phyloP scores from a whole-genome alignment of 345 rosid genomes.

The Raphanus raphanistrum region DNA sequence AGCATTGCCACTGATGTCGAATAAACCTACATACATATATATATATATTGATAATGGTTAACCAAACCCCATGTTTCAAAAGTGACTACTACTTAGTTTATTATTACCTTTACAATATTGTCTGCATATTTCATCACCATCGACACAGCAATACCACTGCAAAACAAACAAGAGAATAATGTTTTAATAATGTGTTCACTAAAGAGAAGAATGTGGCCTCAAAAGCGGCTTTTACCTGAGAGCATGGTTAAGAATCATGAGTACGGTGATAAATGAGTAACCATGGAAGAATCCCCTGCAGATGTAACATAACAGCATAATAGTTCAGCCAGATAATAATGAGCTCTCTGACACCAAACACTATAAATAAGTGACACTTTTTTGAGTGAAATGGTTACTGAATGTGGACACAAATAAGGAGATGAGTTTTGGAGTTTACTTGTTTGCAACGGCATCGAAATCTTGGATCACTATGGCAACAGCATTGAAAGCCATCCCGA shows the following conservation, averaged over 20 bases:
- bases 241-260: constrained; percentile 97
- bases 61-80: neutral
- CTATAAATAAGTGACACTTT: neutral
- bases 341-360: neutral
- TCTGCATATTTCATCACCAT: constrained; percentile 99
- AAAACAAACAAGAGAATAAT: constrained; percentile 16
- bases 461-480: constrained; percentile 86
- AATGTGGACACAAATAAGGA: constrained; percentile 4
- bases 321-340: neutral
- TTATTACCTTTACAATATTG: constrained; percentile 81
- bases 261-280: constrained; percentile 70
- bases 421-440: constrained; percentile 47
- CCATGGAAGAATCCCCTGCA: constrained; percentile 98
- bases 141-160: constrained; percentile 95
- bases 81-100: neutral
- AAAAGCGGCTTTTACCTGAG: constrained; percentile 57
- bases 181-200: constrained; percentile 4
- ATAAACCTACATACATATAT: constrained; percentile 63
- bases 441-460: constrained; percentile 81
- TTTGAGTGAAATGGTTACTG: neutral
- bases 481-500: constrained; percentile 97
- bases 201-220: constrained; percentile 24
- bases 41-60: neutral
- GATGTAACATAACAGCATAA: constrained; percentile 6
- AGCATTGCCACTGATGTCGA: constrained; percentile 99